phyloP scores from a whole-genome alignment of 345 rosid species.

The Cardiospermum halicacabum region DNA sequence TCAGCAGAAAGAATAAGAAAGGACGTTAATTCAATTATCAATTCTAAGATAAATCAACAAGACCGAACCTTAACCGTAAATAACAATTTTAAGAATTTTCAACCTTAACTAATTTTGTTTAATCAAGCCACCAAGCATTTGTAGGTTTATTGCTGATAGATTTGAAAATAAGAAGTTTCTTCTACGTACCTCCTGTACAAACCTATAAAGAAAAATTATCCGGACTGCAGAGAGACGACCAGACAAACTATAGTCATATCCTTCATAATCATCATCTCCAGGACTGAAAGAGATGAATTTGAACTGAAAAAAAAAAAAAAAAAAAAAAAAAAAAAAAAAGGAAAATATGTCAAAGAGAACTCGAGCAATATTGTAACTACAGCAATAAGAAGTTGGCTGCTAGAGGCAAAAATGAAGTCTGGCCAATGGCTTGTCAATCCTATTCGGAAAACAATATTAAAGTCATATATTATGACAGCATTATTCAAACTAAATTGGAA shows the following conservation, averaged over 20 bases:
- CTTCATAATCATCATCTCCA: slow-evolving; percentile 97
- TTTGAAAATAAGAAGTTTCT: slow-evolving; percentile 8
- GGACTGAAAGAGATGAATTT: slow-evolving; percentile 77
- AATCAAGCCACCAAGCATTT: neutral
- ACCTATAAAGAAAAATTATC: slow-evolving; percentile 87
- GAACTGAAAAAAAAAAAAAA: slow-evolving; percentile 70
- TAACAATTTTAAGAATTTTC: neutral
- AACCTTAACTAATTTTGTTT: neutral
- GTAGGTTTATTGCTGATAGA: neutral
- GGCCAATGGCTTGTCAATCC: neutral
- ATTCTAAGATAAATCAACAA: too few relatives aligned
- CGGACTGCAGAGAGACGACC: slow-evolving; percentile 94
- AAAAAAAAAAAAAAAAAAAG: slow-evolving; percentile 24
- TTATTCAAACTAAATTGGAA: neutral
- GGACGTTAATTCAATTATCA: too few relatives aligned
- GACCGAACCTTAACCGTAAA: neutral
- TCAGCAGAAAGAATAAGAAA: neutral
- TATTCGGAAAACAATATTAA: neutral
- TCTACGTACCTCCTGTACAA: slow-evolving; percentile 87
- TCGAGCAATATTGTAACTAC: neutral
- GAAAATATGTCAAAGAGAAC: slow-evolving; percentile 2
- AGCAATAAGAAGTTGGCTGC: neutral
- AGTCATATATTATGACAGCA: neutral
- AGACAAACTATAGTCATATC: slow-evolving; percentile 85
- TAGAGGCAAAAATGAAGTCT: neutral